These are phyloP conservation scores for Ciborinia camelliae DNA, from an alignment of 2,329 filamentous ascomycete genomes.

Conservation along the genomic window DNA sequence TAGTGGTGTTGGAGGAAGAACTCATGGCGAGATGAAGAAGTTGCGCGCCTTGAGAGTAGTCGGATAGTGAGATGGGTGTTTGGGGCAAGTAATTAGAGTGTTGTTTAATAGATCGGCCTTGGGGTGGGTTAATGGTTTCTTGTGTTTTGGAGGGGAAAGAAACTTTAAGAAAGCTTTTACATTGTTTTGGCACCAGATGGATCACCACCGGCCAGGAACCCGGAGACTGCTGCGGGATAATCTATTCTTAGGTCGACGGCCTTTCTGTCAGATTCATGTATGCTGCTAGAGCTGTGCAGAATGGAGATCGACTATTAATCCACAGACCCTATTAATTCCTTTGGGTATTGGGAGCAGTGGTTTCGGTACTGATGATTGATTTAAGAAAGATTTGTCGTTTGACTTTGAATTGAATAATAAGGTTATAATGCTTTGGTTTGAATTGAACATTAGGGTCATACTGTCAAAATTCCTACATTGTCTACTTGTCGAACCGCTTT, in stretches of 20 bases:
- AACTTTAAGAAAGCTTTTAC: conserved; percentile 30
- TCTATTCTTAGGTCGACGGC: conserved; percentile 52
- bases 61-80: conserved; percentile 29
- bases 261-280: conserved; percentile 41
- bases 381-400: no score
- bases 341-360: no score
- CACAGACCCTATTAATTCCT: no score
- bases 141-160: neutral
- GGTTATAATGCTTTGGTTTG: no score
- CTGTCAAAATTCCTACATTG: conserved; percentile 33
- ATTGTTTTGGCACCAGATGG: conserved; percentile 44
- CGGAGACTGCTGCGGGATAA: conserved; percentile 47
- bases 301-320: no score
- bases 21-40: conserved; percentile 31
- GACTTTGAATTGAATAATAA: no score
- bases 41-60: conserved; percentile 35
- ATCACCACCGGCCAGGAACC: conserved; percentile 48
- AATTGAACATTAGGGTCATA: no score
- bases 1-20: conserved; percentile 21
- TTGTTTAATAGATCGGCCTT: conserved; percentile 28
- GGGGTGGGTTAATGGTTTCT: neutral
- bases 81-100: conserved; percentile 27
- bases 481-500: conserved; percentile 18
- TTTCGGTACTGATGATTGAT: no score
- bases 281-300: conserved; percentile 31